Percentiles rank a stretch among this genome's conserved stretches.
Conservation (phyloP, 2,329 filamentous ascomycete species). For the Alternaria sp. region DNA sequence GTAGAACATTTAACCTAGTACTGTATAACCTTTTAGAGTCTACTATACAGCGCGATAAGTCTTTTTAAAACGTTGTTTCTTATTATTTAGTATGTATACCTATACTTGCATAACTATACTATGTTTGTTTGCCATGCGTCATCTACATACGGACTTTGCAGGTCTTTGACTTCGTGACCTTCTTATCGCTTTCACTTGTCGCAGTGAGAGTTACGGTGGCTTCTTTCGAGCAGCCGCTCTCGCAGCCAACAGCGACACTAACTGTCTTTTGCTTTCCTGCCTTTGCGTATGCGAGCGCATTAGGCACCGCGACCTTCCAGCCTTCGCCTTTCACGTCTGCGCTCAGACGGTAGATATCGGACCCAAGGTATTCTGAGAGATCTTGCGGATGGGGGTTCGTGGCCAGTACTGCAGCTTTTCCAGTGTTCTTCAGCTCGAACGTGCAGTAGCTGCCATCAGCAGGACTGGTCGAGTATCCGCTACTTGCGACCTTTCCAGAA, state of each 20-base stretch:
- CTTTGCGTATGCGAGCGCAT: conserved; percentile 51
- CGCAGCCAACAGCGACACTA: conserved; percentile 53
- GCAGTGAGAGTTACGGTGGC: conserved; percentile 56
- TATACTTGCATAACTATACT: too few relatives aligned
- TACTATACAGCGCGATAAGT: too few relatives aligned
- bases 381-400: conserved; percentile 44
- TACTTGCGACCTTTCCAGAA: conserved; percentile 23
- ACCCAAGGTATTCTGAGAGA: conserved; percentile 51
- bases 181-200: conserved; percentile 54
- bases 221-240: conserved; percentile 36
- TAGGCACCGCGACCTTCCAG: conserved; percentile 56
- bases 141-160: neutral
- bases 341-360: conserved; percentile 60
- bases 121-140: too few relatives aligned
- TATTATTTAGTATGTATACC: too few relatives aligned
- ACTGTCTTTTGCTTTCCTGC: conserved; percentile 53
- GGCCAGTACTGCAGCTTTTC: conserved; percentile 33
- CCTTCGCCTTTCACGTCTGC: conserved; percentile 56
- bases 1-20: too few relatives aligned
- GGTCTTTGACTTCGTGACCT: neutral
- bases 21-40: too few relatives aligned
- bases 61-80: too few relatives aligned
- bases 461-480: conserved; percentile 25
- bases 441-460: conserved; percentile 54
- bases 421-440: conserved; percentile 60